Base-by-base conservation (phyloP, 371 early-diverging fungal genomes). In the Circinella umbellata region DNA sequence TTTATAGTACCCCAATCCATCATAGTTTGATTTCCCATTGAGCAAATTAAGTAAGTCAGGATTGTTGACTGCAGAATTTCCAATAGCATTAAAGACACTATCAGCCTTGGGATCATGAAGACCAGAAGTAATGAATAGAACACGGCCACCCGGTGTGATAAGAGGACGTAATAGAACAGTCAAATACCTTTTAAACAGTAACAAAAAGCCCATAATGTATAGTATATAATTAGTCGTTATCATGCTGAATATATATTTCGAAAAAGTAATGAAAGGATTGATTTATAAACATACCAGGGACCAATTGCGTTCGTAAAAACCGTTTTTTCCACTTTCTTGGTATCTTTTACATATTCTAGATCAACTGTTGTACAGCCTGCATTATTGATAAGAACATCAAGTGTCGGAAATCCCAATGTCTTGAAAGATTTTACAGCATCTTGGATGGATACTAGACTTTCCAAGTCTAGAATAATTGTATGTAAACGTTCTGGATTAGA, bases 261-360 rank as follows among this genome's bases (percentile, higher is more conserved):
- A 42, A 9, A 42, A 42, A 9, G 1, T 42, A 27, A 27, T 27
- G 27, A 27, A 27, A 27, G 27, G 2, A 27, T 27, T 0, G 2
- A 8, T 17, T 15, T 51, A 14, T 17, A 8, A n/a, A n/a, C 51
- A 17, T 51, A 80, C 27, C 80, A 63, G 13, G 82, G 80, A 13
- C 72, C 77, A 7, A 82, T 64, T 3, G 77, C 73, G 36, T 82
- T 82, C 34, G 71, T 69, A 66, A 76, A 80, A 13, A 82, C 55
- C 0, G 77, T 78, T n/a, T 72, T 66, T 34, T 82, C 82, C 3
- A 76, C 64, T 18, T 13, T 54, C 4, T 55, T 47, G 15, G 67
- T 60, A 10, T 69, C 73, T 3, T 55, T 35, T 2, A 64, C 48
- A 47, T 68, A 75, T 11, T 71, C 51, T 4, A 38, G 65, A 27